Evolutionary conservation across 495 filamentous ascomycete genomes (phyloP).

Genomic region (Talaromyces trachyspermus): DNA sequence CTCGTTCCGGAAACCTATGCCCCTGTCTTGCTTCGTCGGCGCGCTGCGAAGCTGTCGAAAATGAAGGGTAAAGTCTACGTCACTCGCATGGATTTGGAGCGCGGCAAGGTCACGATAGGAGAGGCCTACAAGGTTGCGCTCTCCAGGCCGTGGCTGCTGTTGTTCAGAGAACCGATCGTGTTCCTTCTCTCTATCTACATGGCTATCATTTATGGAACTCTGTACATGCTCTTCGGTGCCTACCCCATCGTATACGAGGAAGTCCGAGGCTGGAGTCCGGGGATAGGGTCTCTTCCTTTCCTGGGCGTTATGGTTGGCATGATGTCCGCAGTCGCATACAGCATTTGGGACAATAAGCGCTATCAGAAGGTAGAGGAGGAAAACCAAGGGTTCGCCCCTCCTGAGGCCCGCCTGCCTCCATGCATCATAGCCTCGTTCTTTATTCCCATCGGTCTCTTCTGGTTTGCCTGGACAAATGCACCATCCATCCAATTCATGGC

Average conservation of each 20-base stretch:
- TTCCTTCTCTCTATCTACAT: conserved; percentile 64
- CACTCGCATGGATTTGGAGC: conserved; percentile 39
- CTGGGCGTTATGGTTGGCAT: conserved; percentile 79
- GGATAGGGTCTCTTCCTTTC: conserved; percentile 70
- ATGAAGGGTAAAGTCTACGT: conserved; percentile 50
- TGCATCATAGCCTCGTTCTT: conserved; percentile 33
- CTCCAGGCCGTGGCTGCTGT: conserved; percentile 42
- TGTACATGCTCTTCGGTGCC: conserved; percentile 82
- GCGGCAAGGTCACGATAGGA: conserved; percentile 28
- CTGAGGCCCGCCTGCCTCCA: conserved; percentile 42
- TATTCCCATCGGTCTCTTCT: conserved; percentile 49
- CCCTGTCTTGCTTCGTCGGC: conserved; percentile 48
- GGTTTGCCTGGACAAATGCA: conserved; percentile 66
- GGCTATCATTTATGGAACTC: conserved; percentile 65
- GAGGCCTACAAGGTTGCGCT: conserved; percentile 37
- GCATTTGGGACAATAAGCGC: conserved; percentile 43
- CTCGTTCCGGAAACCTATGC: conserved; percentile 56
- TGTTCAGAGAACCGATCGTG: conserved; percentile 52
- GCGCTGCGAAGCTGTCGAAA: conserved; percentile 45
- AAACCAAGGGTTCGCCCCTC: conserved; percentile 35
- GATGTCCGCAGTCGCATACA: conserved; percentile 50
- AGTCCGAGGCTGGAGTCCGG: conserved; percentile 66
- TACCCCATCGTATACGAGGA: conserved; percentile 71
- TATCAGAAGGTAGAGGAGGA: conserved; percentile 30
- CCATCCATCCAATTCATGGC: conserved; percentile 62